Conservation (phyloP, 2,329 filamentous ascomycete species). For the Colletotrichum graminicola region DNA sequence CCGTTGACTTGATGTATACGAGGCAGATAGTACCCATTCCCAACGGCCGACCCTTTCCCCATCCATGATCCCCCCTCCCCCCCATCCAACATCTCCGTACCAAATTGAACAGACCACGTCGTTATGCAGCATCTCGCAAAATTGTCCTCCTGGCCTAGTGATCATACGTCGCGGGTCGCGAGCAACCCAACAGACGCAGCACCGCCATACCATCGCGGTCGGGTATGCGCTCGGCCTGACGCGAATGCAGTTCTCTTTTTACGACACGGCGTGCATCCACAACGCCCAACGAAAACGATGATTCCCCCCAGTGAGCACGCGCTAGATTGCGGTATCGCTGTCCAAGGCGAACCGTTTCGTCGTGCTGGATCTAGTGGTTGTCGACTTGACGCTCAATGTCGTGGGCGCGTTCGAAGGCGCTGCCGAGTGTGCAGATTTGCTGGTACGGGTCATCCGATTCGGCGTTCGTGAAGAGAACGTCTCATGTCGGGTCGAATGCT, state of each 20-base stretch:
- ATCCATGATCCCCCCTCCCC: background rate
- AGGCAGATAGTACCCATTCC: background rate
- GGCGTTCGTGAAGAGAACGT: conserved; percentile 1
- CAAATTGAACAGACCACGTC: background rate
- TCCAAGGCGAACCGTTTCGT: conserved; percentile 12
- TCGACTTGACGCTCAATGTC: conserved; percentile 17
- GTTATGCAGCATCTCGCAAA: background rate
- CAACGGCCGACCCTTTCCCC: background rate
- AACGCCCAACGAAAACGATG: conserved; percentile 58
- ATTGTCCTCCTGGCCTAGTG: conserved; percentile 52
- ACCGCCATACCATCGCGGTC: conserved; percentile 54
- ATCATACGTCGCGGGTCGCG: conserved; percentile 57
- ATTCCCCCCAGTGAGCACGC: conserved; percentile 55
- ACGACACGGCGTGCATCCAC: conserved; percentile 53
- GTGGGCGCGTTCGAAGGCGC: conserved; percentile 11
- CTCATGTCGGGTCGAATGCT: conserved; percentile 21
- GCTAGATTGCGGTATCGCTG: background rate
- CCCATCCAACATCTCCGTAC: too few relatives aligned
- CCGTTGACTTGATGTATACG: background rate
- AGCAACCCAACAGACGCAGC: conserved; percentile 51
- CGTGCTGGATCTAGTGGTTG: conserved; percentile 18
- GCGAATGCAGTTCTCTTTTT: conserved; percentile 15
- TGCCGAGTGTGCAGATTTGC: conserved; percentile 3
- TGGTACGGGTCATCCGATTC: background rate
- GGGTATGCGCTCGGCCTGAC: conserved; percentile 49